These are phyloP conservation scores for Martiniozyma asiatica DNA, from an alignment of 1,139 yeast species.

Conservation along the genomic window DNA sequence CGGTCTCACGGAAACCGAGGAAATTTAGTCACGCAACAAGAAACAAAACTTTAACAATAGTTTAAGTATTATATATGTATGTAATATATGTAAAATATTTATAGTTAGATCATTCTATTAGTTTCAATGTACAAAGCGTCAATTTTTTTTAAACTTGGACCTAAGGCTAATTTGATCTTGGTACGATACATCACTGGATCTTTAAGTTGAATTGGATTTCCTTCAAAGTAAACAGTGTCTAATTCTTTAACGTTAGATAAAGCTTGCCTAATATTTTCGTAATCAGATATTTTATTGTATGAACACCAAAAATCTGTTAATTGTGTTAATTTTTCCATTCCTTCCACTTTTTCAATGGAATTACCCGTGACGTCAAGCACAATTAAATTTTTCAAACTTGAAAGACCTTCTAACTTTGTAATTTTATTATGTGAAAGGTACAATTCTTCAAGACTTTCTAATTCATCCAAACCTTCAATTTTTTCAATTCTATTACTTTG, in stretches of 20 bases:
- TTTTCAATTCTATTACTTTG: conserved; percentile 77
- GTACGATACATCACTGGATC: conserved; percentile 78
- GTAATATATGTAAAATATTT: too few relatives aligned
- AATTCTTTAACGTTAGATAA: conserved; percentile 51
- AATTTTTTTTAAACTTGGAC: conserved; percentile 68
- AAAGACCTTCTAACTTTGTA: conserved; percentile 64
- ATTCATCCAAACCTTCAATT: conserved; percentile 68
- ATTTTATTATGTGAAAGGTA: conserved; percentile 84
- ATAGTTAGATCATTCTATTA: too few relatives aligned
- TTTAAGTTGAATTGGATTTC: conserved; percentile 73
- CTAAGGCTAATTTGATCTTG: conserved; percentile 62
- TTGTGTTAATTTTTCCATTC: conserved; percentile 49
- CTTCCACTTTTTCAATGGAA: conserved; percentile 46
- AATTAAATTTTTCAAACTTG: conserved; percentile 51
- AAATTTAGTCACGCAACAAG: too few relatives aligned
- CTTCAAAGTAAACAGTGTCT: conserved; percentile 89
- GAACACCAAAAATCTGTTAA: conserved; percentile 95
- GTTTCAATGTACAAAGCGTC: conserved; percentile 60
- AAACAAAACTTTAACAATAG: too few relatives aligned
- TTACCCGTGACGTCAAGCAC: conserved; percentile 80
- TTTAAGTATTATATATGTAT: too few relatives aligned
- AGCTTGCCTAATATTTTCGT: conserved; percentile 57
- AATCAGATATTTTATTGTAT: conserved; percentile 54
- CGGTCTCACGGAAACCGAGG: too few relatives aligned
- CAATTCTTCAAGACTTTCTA: conserved; percentile 68